Evolutionary conservation across 805 yeast genomes (phyloP), one percentile per base, ranked within the genome.

Genomic region (Metschnikowia drakensbergensis): DNA sequence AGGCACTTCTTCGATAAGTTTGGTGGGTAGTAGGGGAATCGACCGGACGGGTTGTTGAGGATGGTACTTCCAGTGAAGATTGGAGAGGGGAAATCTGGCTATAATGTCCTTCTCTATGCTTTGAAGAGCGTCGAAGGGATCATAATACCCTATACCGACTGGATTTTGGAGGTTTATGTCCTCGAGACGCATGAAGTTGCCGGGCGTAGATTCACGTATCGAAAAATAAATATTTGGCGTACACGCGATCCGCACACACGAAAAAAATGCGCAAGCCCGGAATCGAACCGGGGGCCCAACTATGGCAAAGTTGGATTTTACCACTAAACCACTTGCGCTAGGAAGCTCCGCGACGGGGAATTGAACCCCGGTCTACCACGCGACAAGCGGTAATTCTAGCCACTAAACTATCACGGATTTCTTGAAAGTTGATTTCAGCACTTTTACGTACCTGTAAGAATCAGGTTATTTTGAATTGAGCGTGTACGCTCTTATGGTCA

Each of bases 51-150:
- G 82, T 36, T 81, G 78, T 32, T 71, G 65, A 13, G 74, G 63
- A 44, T 69, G 64, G 47, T 62, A 59, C 54, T 76, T 78, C 94
- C 95, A 87, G 59, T 86, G 90, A 27, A 88, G 68, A 45, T 84
- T 83, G 3, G 82, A 76, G 28, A 88, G 68, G 3, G 82, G 84
- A 2, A 84, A 68, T 45, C 74, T 72, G 9, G 72, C 45, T 22
- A 63, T 65, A 13, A 87, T 61, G 7, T 74, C 77, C 3, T 64
- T 58, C 50, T 70, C 58, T 13, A 86, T 61, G 37, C 66, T 60
- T 3, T 77, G 72, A 56, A 72, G 80, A 0, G 83, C 76, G 27
- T 77, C 74, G 58, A 84, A 85, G 1, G 96, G 96, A 54, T 88
- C 96, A 59, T 83, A 86, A 62, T 79, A 86, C 4, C 88, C 86